phyloP scores from a whole-genome alignment of 495 filamentous ascomycete genomes.

The Talaromyces thailandensis region DNA sequence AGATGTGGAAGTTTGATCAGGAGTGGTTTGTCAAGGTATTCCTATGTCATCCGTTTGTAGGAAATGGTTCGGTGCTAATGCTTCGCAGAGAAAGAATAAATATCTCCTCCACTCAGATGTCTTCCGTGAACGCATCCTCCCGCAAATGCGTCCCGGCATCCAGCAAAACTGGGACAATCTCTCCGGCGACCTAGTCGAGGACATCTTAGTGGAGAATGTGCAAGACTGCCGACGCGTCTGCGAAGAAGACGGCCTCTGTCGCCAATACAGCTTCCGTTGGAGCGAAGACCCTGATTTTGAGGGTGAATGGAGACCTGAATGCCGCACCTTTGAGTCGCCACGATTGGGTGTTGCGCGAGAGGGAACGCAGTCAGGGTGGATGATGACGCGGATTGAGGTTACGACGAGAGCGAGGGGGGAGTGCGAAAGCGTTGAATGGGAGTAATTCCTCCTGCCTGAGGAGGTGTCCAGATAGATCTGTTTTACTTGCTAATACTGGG shows the following conservation, averaged over 20 bases:
- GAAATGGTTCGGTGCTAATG: conserved; percentile 4
- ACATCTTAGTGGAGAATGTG: conserved; percentile 18
- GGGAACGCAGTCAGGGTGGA: conserved; percentile 27
- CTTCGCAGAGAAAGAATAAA: conserved; percentile 20
- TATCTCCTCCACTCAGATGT: conserved; percentile 33
- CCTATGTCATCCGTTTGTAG: too few relatives aligned
- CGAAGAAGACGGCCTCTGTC: conserved; percentile 17
- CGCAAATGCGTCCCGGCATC: conserved; percentile 20
- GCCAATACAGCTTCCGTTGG: conserved; percentile 25
- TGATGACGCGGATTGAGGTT: conserved; percentile 20
- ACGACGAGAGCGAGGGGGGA: conserved; percentile 23
- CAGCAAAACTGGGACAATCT: conserved; percentile 38
- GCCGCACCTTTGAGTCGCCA: conserved; percentile 24
- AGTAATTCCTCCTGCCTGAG: neutral
- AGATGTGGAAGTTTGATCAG: conserved; percentile 32
- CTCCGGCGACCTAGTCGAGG: conserved; percentile 20
- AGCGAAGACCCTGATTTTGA: conserved; percentile 10
- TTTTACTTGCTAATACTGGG: neutral
- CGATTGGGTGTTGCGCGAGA: conserved; percentile 21
- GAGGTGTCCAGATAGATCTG: neutral
- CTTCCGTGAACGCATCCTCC: conserved; percentile 35
- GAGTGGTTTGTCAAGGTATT: conserved; percentile 28
- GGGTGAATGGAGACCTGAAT: conserved; percentile 10
- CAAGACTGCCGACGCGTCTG: conserved; percentile 29
- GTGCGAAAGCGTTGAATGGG: conserved; percentile 21